These are phyloP conservation scores for Verticillium dahliae DNA, from an alignment of 2,329 filamentous ascomycete species.

Conservation along the genomic window DNA sequence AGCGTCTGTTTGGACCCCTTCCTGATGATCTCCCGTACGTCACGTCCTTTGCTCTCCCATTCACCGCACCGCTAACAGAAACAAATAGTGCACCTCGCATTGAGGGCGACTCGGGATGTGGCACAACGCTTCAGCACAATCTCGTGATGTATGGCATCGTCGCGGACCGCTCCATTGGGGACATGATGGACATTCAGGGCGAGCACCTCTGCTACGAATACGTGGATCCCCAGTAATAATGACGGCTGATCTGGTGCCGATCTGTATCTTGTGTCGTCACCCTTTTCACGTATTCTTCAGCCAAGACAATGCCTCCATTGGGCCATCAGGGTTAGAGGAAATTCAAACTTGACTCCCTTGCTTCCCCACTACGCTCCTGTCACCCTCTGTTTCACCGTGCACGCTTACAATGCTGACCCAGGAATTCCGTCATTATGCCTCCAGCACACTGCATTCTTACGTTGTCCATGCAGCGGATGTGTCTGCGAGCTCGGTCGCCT, in stretches of 20 bases:
- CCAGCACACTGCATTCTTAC: too few species aligned
- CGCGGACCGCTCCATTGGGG: constrained; percentile 14
- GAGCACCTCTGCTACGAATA: constrained; percentile 19
- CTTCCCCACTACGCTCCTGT: not conserved
- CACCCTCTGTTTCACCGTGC: not conserved
- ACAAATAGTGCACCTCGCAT: not conserved
- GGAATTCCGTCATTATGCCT: too few species aligned
- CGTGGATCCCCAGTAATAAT: constrained; percentile 1
- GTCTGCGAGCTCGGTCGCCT: too few species aligned
- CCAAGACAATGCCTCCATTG: not conserved
- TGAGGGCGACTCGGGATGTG: constrained; percentile 12
- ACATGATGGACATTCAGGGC: constrained; percentile 21
- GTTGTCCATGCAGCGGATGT: too few species aligned
- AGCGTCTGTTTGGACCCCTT: not conserved
- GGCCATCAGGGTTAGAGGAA: not conserved
- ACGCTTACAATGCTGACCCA: not conserved
- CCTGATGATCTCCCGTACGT: constrained; percentile 1
- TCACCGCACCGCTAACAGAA: not conserved
- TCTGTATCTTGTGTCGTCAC: not conserved
- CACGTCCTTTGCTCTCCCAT: not conserved
- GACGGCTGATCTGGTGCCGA: not conserved
- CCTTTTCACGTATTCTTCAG: not conserved
- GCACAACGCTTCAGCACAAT: constrained; percentile 17
- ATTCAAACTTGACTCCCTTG: not conserved
- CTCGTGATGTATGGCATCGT: constrained; percentile 19